Conservation (phyloP, 2,329 filamentous ascomycete species). For the Pseudocercospora musae region DNA sequence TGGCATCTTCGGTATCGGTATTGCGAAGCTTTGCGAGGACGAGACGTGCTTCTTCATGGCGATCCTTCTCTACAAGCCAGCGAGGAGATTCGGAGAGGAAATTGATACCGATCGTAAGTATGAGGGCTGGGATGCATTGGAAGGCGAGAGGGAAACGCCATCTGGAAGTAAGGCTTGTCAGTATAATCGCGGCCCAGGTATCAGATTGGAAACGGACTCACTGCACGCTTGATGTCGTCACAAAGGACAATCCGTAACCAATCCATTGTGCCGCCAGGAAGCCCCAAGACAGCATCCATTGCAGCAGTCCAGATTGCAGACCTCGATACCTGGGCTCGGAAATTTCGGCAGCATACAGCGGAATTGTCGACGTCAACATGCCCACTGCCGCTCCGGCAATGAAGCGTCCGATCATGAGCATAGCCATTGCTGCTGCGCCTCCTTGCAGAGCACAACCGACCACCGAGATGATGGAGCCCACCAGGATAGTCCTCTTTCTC, state of each 20-base stretch:
- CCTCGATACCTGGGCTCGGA: conserved; percentile 30
- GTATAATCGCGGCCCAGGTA: neutral
- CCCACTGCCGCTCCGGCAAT: conserved; percentile 32
- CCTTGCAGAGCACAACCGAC: conserved; percentile 29
- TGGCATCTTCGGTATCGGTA: neutral
- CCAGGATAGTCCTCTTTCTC: conserved; percentile 25
- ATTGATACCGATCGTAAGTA: conserved; percentile 44
- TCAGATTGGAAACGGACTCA: neutral
- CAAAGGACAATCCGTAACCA: conserved; percentile 31
- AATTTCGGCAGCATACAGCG: conserved; percentile 36
- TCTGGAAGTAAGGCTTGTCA: conserved; percentile 25
- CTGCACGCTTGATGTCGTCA: neutral
- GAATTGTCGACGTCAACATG: conserved; percentile 31
- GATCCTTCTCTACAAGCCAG: conserved; percentile 45
- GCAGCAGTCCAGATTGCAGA: conserved; percentile 31
- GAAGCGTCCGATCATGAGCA: conserved; percentile 33
- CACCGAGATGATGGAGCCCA: conserved; percentile 15
- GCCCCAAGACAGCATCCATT: conserved; percentile 40
- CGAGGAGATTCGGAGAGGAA: conserved; percentile 46
- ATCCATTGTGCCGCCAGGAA: conserved; percentile 41
- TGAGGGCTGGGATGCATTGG: conserved; percentile 49
- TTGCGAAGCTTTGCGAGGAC: conserved; percentile 30
- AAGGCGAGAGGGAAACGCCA: conserved; percentile 56
- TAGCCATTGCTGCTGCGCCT: conserved; percentile 27
- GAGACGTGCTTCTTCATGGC: conserved; percentile 46